A percentile compares a stretch with the other conserved stretches of the same genome.
Conservation (phyloP, 1,284 basidiomycete genomes). For the Pisolithus thermaeus region DNA sequence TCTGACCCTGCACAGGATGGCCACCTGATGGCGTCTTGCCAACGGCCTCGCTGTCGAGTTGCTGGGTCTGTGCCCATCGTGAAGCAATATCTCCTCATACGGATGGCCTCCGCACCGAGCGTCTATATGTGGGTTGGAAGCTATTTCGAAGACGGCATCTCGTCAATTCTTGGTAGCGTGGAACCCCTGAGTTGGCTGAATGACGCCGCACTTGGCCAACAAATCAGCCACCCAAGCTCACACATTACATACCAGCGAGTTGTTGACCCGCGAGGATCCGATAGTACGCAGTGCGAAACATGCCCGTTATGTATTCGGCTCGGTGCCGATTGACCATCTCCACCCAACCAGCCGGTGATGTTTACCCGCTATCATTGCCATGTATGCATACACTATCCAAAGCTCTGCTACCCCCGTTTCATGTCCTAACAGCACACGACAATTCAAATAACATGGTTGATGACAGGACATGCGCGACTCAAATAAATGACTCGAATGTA, state of each 20-base stretch:
- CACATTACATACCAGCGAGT: too few species aligned
- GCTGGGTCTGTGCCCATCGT: background rate
- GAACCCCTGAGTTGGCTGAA: background rate
- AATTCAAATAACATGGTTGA: slow-evolving; percentile 16
- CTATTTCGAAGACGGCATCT: too few species aligned
- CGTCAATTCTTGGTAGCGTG: background rate
- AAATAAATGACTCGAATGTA: slow-evolving; percentile 1
- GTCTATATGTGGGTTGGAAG: too few species aligned
- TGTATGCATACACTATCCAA: background rate
- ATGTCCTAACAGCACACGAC: slow-evolving; percentile 17
- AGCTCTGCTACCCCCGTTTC: slow-evolving; percentile 6
- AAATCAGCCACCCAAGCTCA: background rate
- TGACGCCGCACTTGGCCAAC: background rate
- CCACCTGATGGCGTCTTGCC: too few species aligned
- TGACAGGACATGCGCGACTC: background rate
- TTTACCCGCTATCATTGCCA: background rate
- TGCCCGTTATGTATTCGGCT: background rate
- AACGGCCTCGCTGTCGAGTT: background rate
- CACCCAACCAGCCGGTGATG: too few species aligned
- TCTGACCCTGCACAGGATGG: too few species aligned
- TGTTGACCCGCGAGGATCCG: too few species aligned
- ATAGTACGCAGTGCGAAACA: too few species aligned
- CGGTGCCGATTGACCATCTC: background rate
- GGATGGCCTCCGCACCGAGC: too few species aligned
- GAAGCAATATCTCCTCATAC: background rate